Percentiles rank a stretch among this genome's conserved stretches.
These are phyloP conservation scores for Psidium guajava DNA, from an alignment of 345 rosid species.

Conservation along the genomic window DNA sequence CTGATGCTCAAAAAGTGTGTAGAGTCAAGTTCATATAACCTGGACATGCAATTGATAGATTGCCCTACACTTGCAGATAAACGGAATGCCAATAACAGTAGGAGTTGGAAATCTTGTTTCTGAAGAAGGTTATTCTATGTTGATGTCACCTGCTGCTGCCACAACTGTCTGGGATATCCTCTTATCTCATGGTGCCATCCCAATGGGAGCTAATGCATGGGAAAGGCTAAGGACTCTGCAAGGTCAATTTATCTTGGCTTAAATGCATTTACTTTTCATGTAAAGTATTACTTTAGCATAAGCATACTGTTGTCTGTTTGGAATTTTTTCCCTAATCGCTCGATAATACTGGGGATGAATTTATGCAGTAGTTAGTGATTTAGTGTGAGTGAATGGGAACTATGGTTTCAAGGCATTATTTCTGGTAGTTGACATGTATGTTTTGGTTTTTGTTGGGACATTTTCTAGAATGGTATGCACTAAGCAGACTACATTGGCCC, in stretches of 20 bases:
- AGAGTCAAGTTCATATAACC: neutral
- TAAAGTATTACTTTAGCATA: neutral
- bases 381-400: neutral
- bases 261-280: neutral
- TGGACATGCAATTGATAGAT: neutral
- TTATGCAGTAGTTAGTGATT: neutral
- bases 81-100: conserved; percentile 68
- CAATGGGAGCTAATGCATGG: conserved; percentile 92
- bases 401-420: neutral
- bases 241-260: conserved; percentile 19
- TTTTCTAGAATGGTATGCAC: neutral
- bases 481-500: neutral
- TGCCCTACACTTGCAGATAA: conserved; percentile 31
- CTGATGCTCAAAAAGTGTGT: neutral
- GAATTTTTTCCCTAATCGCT: neutral
- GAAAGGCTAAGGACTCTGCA: conserved; percentile 69
- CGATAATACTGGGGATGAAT: neutral
- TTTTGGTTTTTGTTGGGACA: neutral
- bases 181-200: conserved; percentile 64
- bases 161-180: conserved; percentile 63
- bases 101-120: conserved; percentile 67
- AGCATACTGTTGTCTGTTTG: neutral
- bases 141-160: conserved; percentile 68
- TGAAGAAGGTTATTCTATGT: conserved; percentile 65
- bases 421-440: neutral